A percentile compares a stretch with the other conserved stretches of the same genome.
phyloP scores from a whole-genome alignment of 2,329 filamentous ascomycete genomes.

The Metarhizium robertsii region DNA sequence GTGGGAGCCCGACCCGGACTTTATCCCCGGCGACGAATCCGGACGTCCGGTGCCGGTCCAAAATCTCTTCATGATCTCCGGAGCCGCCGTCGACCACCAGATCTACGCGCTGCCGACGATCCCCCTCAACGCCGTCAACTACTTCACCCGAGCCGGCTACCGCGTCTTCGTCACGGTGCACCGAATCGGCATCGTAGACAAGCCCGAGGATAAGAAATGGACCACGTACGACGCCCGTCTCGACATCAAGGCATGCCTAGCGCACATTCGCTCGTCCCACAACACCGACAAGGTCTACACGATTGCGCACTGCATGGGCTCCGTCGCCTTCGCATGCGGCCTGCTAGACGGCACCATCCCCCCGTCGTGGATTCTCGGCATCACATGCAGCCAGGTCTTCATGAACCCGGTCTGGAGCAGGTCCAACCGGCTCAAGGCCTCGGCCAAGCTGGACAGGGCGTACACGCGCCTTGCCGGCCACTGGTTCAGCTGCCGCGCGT shows the following conservation, averaged over 20 bases:
- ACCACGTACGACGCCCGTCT: slow-evolving; percentile 52
- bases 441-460: slow-evolving; percentile 38
- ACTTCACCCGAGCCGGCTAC: slow-evolving; percentile 51
- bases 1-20: slow-evolving; percentile 41
- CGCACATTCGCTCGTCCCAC: slow-evolving; percentile 37
- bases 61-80: slow-evolving; percentile 52
- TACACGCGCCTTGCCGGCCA: slow-evolving; percentile 38
- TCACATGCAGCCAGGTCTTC: slow-evolving; percentile 53
- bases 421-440: slow-evolving; percentile 47
- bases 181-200: slow-evolving; percentile 44
- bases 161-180: slow-evolving; percentile 48
- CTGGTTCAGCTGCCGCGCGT: slow-evolving; percentile 46
- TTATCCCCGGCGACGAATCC: slow-evolving; percentile 17
- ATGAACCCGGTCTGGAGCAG: slow-evolving; percentile 51
- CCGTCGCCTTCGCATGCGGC: slow-evolving; percentile 48
- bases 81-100: slow-evolving; percentile 53
- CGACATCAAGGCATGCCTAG: slow-evolving; percentile 47
- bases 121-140: slow-evolving; percentile 53
- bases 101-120: slow-evolving; percentile 56
- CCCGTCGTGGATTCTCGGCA: slow-evolving; percentile 44
- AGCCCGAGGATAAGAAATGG: slow-evolving; percentile 38
- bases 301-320: slow-evolving; percentile 55
- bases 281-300: slow-evolving; percentile 38
- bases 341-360: slow-evolving; percentile 54
- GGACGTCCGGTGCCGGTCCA: slow-evolving; percentile 14